Evolutionary conservation across 2,329 filamentous ascomycete species (phyloP), one percentile per base, ranked within the genome.

Genomic region (Cladophialophora immunda): DNA sequence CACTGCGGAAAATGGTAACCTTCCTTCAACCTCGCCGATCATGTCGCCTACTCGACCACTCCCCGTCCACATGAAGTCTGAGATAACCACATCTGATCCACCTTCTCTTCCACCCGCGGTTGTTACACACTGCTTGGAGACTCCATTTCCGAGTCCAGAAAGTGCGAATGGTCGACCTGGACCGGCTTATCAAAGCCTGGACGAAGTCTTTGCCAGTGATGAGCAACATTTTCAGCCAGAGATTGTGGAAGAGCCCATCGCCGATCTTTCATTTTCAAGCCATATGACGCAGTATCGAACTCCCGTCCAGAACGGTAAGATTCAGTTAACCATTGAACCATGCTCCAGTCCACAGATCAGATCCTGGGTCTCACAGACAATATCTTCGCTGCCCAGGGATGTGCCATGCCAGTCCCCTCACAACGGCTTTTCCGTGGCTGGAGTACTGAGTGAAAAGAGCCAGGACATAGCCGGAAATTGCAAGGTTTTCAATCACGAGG

Each of bases 61-160:
- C 9, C 41, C 59, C 11, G n/a, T 52, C 27, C 58, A 36, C 13
- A 7, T 34, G 22, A 36, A 11, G 45, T 61, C 45, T 25, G 27
- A 52, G 45, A 38, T 13, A 27, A 53, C 7, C 22, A 19, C 9
- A 38, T 34, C 25, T 36, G 45, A 53, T 15, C 27, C n/a, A 22
- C 4, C 45, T 36, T 19, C n/a, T 5, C 9, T 36, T 54, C 17
- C 29, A 30, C 58, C 38, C 13, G n/a, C 45, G 29, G 13, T 25
- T 17, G 9, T 19, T 13, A 27, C 76, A 79, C 53, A 75, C 73
- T 70, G 81, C 38, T 34, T 60, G 17, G 65, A 64, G n/a, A 58
- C 64, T 5, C 54, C 59, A 4, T 61, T 59, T 9, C 64, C 22
- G 62, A 58, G 38, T 57, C 61, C 53, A 17, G 53, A 64, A 25